Evolutionary conservation across 2,329 filamentous ascomycete species (phyloP), one percentile per base, ranked within the genome.

Genomic region (Alternaria ventricosa): DNA sequence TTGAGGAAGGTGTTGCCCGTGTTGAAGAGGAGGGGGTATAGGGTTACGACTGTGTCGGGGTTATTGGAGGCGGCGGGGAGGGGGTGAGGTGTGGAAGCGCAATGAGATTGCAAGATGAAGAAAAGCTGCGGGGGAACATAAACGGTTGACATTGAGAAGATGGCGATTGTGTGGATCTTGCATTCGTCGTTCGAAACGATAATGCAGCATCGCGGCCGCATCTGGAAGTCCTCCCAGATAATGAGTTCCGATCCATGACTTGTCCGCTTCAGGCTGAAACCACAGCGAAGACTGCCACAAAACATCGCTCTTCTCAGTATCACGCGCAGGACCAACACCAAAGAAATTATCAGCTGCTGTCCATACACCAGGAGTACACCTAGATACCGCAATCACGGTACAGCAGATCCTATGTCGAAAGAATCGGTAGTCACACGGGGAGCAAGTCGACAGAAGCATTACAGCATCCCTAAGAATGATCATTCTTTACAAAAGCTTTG

Each of bases 1-100:
- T 76, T 97, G 79, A 83, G 84, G 43, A 86, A 83, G 63, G 90
- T 96, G 43, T 78, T 97, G 69, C 91, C 91, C 0, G 90, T 92
- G 75, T 81, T 96, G 72, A 89, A 83, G 79, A 83, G 83, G 65
- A 85, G 87, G 67, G 93, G 92, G 1, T 97, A 92, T 78, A 83
- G 82, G 60, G 84, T 95, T 41, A 89, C 93, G 28, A 92, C 89
- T 15, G 82, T 97, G 10, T 62, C 63, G 11, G 71, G 66, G 11
- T 54, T 74, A 44, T 57, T 74, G n/a, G 61, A 72, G 3, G 56
- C 56, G 9, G 57, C 63, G 13, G 53, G 41, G 18, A 33, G 33
- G 11, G 36, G 47, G 10, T 43, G n/a, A 55, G 12, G 13, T 9
- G 13, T 3, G 28, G 6, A 22, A 20, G 5, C 5, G 20, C 13